A percentile compares a stretch with the other conserved stretches of the same genome.
These are phyloP conservation scores for Cardamine occulta DNA, from an alignment of 345 rosid genomes.

Conservation along the genomic window DNA sequence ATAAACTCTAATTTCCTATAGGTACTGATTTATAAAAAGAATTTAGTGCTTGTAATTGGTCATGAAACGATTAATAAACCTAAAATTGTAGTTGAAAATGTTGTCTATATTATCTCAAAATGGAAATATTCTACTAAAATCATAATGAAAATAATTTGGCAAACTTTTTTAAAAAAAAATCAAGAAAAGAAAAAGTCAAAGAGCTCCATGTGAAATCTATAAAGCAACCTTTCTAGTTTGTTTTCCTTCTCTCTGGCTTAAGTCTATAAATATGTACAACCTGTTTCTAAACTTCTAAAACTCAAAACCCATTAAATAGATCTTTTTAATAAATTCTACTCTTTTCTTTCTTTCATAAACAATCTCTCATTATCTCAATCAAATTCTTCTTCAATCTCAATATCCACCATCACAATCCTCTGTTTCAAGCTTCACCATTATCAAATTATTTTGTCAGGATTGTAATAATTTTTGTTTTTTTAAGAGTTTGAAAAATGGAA, in stretches of 20 bases:
- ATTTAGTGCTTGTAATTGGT: conserved; percentile 2
- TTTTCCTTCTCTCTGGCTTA: conserved; percentile 8
- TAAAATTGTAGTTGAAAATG: conserved; percentile 25
- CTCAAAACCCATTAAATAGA: conserved; percentile 3
- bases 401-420: conserved; percentile 23
- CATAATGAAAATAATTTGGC: conserved; percentile 3
- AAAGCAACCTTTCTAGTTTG: conserved; percentile 31
- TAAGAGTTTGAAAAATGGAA: conserved; percentile 43
- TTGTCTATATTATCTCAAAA: conserved; percentile 8
- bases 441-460: neutral
- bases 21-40: neutral
- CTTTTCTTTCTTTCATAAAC: neutral
- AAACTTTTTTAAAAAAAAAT: neutral
- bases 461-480: neutral
- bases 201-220: conserved; percentile 45
- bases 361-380: conserved; percentile 25
- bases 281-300: conserved; percentile 20
- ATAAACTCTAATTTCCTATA: neutral
- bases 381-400: conserved; percentile 7
- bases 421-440: conserved; percentile 13
- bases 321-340: neutral
- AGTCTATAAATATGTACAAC: conserved; percentile 41
- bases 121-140: conserved; percentile 24
- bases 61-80: neutral
- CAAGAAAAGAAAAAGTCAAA: conserved; percentile 36